Percentiles rank a stretch among this genome's conserved stretches.
Conservation (phyloP, 106 monocot genomes). For the Dendrobium nobile region DNA sequence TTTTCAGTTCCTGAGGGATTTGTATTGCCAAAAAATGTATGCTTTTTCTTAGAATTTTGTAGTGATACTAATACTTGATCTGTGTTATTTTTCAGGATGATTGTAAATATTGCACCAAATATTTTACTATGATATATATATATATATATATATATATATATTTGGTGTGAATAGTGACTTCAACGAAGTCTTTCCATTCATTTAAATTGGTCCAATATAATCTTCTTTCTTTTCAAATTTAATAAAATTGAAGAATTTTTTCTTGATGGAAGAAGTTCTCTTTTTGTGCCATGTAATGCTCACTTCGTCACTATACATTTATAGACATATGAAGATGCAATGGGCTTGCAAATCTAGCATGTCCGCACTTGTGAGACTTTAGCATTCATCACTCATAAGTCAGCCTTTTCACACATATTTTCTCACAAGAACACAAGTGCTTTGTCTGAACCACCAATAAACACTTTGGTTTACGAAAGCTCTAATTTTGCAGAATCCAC, state of each 20-base stretch:
- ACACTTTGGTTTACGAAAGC: not conserved
- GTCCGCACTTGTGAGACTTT: not conserved
- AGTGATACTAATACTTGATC: not conserved
- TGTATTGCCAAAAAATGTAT: conserved; percentile 37
- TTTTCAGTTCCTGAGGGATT: conserved; percentile 78
- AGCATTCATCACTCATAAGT: not conserved
- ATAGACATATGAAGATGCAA: not conserved
- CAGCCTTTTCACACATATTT: not conserved
- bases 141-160: too few species aligned
- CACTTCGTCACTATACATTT: not conserved
- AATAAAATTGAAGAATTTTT: not conserved
- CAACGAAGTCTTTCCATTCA: not conserved
- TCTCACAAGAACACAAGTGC: not conserved
- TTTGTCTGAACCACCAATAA: not conserved
- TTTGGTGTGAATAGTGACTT: not conserved
- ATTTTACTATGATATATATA: not conserved
- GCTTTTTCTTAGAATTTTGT: conserved; percentile 13
- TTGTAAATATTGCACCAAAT: not conserved
- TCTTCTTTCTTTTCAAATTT: not conserved
- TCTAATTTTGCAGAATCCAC: not conserved
- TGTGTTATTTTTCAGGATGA: not conserved
- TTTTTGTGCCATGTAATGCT: too few species aligned
- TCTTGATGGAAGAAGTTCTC: too few species aligned
- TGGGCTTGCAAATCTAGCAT: not conserved
- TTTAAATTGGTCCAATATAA: not conserved